Conservation (phyloP, 192 early-diverging fungal species). For the Coemansia guatemalensis region DNA sequence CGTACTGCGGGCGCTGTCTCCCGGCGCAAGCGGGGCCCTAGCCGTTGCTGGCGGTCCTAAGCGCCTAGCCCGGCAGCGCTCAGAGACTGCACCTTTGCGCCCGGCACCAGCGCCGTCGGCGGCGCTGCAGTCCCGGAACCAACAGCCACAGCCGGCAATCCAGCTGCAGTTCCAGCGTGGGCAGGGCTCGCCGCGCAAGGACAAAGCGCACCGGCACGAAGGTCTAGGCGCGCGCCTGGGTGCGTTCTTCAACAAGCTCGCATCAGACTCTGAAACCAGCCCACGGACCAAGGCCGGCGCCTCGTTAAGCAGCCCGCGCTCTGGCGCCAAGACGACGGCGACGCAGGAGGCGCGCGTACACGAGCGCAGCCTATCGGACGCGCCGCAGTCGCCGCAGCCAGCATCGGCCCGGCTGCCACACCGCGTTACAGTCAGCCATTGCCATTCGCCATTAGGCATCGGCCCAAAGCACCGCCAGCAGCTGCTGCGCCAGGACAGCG, state of each 20-base stretch:
- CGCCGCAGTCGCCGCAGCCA: slow-evolving; percentile 23
- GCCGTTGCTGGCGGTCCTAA: slow-evolving; percentile 18
- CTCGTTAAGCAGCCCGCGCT: slow-evolving; percentile 15
- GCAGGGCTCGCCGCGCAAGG: slow-evolving; percentile 32
- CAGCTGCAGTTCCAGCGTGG: slow-evolving; percentile 27
- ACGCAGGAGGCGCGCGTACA: slow-evolving; percentile 7
- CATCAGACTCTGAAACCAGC: slow-evolving; percentile 46
- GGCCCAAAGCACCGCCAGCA: slow-evolving; percentile 9
- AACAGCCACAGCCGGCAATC: background rate
- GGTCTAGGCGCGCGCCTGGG: slow-evolving; percentile 49
- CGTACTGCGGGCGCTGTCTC: slow-evolving; percentile 19
- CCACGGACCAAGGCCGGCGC: slow-evolving; percentile 15
- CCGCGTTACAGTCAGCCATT: slow-evolving; percentile 44
- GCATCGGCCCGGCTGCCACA: slow-evolving; percentile 21
- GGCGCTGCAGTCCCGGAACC: background rate
- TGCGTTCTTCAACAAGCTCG: slow-evolving; percentile 52
- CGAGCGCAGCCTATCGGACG: slow-evolving; percentile 49
- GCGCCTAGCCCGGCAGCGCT: slow-evolving; percentile 47
- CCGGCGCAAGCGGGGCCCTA: slow-evolving; percentile 10
- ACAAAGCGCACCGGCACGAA: slow-evolving; percentile 31
- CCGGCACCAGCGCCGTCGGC: slow-evolving; percentile 17
- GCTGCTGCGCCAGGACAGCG: background rate
- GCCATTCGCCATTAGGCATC: slow-evolving; percentile 26
- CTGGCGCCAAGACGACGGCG: slow-evolving; percentile 2
- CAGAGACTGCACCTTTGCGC: slow-evolving; percentile 48